Percentiles rank a stretch among this genome's conserved stretches.
phyloP scores from a whole-genome alignment of 345 rosid species.

The Eucalyptus rudis region DNA sequence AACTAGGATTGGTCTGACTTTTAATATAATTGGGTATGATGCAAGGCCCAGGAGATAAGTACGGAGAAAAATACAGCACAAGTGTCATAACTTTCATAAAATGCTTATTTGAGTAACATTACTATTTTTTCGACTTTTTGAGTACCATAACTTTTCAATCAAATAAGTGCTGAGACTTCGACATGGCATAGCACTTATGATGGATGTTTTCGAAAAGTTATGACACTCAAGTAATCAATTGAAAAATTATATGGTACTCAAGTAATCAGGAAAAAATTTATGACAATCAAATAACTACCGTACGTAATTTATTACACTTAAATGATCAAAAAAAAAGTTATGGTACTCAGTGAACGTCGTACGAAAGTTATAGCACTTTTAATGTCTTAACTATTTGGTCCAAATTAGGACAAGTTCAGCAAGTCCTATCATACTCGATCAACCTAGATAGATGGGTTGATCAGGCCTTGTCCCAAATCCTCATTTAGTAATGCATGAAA shows the following conservation, averaged over 20 bases:
- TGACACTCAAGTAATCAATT: fast-evolving
- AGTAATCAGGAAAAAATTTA: too few species aligned
- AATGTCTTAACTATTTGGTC: background rate
- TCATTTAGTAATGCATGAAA: background rate
- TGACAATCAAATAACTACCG: background rate
- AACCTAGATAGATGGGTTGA: background rate
- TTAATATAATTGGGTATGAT: background rate
- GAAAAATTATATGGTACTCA: too few species aligned
- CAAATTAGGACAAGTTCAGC: background rate
- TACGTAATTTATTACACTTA: too few species aligned
- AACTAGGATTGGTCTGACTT: background rate
- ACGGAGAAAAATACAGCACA: fast-evolving
- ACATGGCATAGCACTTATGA: fast-evolving
- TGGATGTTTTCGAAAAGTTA: fast-evolving
- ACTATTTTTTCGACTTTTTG: fast-evolving
- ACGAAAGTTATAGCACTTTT: too few species aligned
- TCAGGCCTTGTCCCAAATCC: background rate
- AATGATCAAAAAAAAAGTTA: too few species aligned
- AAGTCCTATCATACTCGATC: background rate
- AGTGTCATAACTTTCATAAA: background rate
- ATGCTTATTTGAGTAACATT: background rate
- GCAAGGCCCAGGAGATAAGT: background rate
- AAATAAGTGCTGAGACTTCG: fast-evolving
- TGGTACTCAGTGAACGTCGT: too few species aligned
- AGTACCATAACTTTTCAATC: background rate